Percentiles rank a stretch among this genome's conserved stretches.
Evolutionary conservation across 2,329 filamentous ascomycete species (phyloP).

Genomic region (Bimuria novae-zelandiae): DNA sequence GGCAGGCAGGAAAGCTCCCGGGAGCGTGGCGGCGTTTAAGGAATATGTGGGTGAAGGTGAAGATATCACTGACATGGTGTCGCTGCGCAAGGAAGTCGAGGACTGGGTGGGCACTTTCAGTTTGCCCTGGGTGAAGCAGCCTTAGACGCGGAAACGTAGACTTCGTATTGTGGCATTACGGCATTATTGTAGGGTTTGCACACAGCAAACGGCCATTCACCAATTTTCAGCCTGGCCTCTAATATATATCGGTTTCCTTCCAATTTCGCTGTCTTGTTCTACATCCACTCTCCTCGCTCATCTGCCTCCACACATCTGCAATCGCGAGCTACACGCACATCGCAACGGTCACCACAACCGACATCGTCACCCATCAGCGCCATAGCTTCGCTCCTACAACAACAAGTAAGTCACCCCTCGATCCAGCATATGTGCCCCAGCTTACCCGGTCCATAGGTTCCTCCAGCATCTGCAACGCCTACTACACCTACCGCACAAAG

Average conservation of each 20-base stretch:
- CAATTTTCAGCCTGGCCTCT: conserved; percentile 6
- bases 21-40: conserved; percentile 47
- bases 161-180: not conserved
- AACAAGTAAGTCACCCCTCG: too few relatives aligned
- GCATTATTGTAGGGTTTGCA: conserved; percentile 12
- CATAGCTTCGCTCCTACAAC: too few relatives aligned
- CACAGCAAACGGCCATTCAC: conserved; percentile 13
- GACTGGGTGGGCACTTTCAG: conserved; percentile 50
- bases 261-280: too few relatives aligned
- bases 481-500: too few relatives aligned
- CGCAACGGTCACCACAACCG: too few relatives aligned
- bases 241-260: not conserved
- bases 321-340: too few relatives aligned
- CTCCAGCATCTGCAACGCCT: too few relatives aligned
- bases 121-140: conserved; percentile 45
- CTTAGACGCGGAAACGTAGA: conserved; percentile 21
- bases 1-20: conserved; percentile 45
- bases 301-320: too few relatives aligned
- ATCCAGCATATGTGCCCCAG: too few relatives aligned
- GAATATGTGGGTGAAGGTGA: conserved; percentile 49
- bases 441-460: too few relatives aligned
- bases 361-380: too few relatives aligned
- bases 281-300: too few relatives aligned
- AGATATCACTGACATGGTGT: conserved; percentile 48
- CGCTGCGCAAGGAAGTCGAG: conserved; percentile 47